Evolutionary conservation across 225 moss, liverwort and hornwort genomes (phyloP), one percentile per base, ranked within the genome.

Genomic region (Physcomitrellopsis africana): DNA sequence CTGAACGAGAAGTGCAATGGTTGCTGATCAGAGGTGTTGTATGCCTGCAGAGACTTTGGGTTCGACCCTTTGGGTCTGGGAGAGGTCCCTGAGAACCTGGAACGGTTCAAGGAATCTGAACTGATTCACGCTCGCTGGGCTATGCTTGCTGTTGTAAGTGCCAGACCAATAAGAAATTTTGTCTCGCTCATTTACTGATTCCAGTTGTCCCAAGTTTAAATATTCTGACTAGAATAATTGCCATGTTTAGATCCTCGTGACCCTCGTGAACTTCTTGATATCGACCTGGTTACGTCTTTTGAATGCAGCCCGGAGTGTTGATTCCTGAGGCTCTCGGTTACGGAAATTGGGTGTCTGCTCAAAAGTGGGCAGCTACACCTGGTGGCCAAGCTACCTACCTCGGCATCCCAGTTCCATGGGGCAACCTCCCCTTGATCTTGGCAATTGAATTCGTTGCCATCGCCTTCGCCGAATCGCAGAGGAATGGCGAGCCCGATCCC

Each of bases 291-390:
- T n/a, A 9, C 37, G 41, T 19, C 57, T 55, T 7, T 23, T 60
- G 85, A 1, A 24, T 24, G 1, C 81, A 90, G 88, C 91, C 91
- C 32, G 91, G 91, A 46, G 81, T 91, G 3, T 65, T 91, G 63
- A 69, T 91, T 11, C 91, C 91, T 1, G 91, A 91, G 75, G 91
- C 91, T 9, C 70, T 91, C 57, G 91, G 91, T 3, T 56, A 76
- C 5, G 91, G 91, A 10, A 91, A 91, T 81, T 91, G 91, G 91
- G 91, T 91, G 11, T 68, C 77, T 3, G 91, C 91, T 17, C 91
- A 91, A 61, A 73, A 91, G 69, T 91, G 91, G 91, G 91, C 91
- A 5, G 91, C 91, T n/a, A 82, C 80, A n/a, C 91, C 91, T 3
- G 80, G 84, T 18, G 91, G 91, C 57, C 91, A 91, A 65, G 91